Evolutionary conservation across 2,329 filamentous ascomycete genomes (phyloP).

Genomic region (Alternaria hordeiaustralica): DNA sequence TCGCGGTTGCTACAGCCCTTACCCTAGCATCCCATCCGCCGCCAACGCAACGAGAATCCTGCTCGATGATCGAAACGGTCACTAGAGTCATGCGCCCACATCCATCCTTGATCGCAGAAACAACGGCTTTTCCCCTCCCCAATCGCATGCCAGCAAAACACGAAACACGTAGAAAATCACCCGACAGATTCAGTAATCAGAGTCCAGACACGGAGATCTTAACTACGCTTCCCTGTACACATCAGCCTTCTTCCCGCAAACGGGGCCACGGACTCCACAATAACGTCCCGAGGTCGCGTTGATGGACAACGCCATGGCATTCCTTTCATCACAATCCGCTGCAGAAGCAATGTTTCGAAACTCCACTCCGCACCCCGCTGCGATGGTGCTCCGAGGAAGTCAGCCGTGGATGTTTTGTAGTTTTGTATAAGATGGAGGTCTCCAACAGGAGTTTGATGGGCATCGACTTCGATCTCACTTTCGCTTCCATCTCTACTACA

Average conservation of each 20-base stretch:
- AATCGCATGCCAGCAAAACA: background rate
- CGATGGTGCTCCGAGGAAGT: background rate
- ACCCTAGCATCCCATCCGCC: background rate
- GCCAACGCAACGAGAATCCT: background rate
- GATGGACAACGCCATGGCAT: background rate
- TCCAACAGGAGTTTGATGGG: background rate
- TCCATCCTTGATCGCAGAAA: background rate
- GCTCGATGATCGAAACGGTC: background rate
- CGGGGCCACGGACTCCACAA: background rate
- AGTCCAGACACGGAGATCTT: too few species aligned
- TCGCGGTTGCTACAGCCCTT: background rate
- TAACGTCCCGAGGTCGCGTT: background rate
- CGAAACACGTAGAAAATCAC: background rate
- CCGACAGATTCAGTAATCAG: background rate
- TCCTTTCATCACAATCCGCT: background rate
- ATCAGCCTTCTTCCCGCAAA: background rate
- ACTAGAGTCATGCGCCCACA: background rate
- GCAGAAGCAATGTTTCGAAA: slow-evolving; percentile 2
- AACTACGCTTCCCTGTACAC: background rate
- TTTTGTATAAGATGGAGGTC: background rate
- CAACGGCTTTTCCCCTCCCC: background rate
- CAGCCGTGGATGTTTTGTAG: background rate
- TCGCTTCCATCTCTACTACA: slow-evolving; percentile 3
- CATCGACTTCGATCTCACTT: slow-evolving; percentile 13
- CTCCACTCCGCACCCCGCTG: background rate